Percentiles rank a stretch among this genome's conserved stretches.
Conservation (phyloP, 2,329 filamentous ascomycete species). For the Mariannaea elegans region DNA sequence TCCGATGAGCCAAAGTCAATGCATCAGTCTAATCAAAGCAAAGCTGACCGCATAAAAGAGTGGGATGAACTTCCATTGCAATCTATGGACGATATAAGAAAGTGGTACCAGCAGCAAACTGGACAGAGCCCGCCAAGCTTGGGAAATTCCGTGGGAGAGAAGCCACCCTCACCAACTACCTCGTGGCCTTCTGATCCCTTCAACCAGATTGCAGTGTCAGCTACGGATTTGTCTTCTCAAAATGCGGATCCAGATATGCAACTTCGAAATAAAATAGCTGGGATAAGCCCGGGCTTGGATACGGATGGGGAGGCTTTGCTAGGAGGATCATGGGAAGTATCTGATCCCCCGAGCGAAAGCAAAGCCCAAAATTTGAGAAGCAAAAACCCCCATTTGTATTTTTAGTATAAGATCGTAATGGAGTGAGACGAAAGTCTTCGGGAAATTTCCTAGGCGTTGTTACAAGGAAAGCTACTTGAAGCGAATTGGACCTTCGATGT, state of each 20-base stretch:
- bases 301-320: slow-evolving; percentile 3
- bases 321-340: slow-evolving; percentile 13
- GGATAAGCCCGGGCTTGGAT: neutral
- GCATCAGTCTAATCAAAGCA: slow-evolving; percentile 29
- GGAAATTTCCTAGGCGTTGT: too few species aligned
- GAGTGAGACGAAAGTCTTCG: too few species aligned
- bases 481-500: too few species aligned
- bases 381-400: slow-evolving; percentile 32
- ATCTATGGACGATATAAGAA: slow-evolving; percentile 24
- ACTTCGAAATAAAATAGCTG: neutral
- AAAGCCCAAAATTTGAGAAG: slow-evolving; percentile 31
- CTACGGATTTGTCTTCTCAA: neutral
- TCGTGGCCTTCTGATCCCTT: neutral
- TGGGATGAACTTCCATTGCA: slow-evolving; percentile 40
- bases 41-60: slow-evolving; percentile 40
- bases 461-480: too few species aligned
- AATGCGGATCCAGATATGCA: neutral
- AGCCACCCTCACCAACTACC: neutral
- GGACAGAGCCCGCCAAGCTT: neutral
- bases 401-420: slow-evolving; percentile 22
- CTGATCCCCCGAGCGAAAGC: neutral
- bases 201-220: neutral
- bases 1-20: slow-evolving; percentile 2
- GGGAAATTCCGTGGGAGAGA: neutral
- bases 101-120: slow-evolving; percentile 32